Evolutionary conservation across 1,284 basidiomycete species (phyloP).

Genomic region (Mycosarcoma mackinlayi): DNA sequence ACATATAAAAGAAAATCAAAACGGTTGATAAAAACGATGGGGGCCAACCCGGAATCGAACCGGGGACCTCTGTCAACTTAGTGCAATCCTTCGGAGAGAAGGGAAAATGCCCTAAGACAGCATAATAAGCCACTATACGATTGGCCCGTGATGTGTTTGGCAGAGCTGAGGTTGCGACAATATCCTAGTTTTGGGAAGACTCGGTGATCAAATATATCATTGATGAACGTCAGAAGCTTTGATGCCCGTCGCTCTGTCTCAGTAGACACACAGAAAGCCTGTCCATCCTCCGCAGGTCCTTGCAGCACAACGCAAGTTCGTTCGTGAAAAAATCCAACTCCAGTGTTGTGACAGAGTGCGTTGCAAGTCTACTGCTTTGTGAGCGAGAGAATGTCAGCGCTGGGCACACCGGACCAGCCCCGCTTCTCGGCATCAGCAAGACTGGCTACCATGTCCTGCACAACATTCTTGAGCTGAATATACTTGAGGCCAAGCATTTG

Average conservation of each 20-base stretch:
- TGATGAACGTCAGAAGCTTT: no score
- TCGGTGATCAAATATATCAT: no score
- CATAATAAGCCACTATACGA: conserved; percentile 57
- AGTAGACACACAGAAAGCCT: no score
- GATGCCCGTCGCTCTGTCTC: no score
- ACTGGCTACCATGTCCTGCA: conserved; percentile 46
- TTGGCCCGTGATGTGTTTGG: conserved; percentile 19
- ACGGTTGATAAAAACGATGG: conserved; percentile 30
- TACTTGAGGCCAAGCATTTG: conserved; percentile 72
- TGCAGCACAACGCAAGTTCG: no score
- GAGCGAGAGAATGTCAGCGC: conserved; percentile 32
- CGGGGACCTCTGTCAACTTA: conserved; percentile 57
- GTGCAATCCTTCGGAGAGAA: conserved; percentile 22
- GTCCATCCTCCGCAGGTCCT: no score
- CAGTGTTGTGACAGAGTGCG: no score
- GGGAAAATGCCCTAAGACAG: conserved; percentile 47
- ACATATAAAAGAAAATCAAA: conserved; percentile 14
- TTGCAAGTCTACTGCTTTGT: conserved; percentile 20
- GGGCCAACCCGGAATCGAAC: conserved; percentile 57
- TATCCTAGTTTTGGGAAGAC: no score
- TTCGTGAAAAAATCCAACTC: no score
- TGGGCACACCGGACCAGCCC: conserved; percentile 52
- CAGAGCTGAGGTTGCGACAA: not conserved
- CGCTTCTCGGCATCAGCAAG: conserved; percentile 56
- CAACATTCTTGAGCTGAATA: conserved; percentile 70